These are phyloP conservation scores for Rhinocladiella mackenziei DNA, from an alignment of 2,329 filamentous ascomycete genomes.

Conservation along the genomic window DNA sequence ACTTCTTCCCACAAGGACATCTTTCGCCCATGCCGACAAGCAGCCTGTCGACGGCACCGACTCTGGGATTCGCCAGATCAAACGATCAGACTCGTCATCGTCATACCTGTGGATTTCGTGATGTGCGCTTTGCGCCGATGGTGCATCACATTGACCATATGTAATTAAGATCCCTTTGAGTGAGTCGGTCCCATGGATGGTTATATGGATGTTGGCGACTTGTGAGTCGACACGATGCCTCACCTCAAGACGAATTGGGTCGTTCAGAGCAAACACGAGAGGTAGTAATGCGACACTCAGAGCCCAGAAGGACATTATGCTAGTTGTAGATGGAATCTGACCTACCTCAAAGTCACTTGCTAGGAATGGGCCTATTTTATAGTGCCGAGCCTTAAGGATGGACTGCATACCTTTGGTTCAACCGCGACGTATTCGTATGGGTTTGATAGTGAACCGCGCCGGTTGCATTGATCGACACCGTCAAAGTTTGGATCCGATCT, in stretches of 20 bases:
- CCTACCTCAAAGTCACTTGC: no score
- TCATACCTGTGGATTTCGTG: conserved; percentile 12
- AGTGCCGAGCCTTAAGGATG: no score
- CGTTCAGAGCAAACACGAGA: conserved; percentile 4
- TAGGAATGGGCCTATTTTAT: no score
- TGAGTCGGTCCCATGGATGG: conserved; percentile 5
- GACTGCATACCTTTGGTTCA: no score
- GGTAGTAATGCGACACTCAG: conserved; percentile 10
- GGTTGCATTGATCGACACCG: no score
- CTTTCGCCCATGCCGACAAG: conserved; percentile 15
- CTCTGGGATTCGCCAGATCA: conserved; percentile 18
- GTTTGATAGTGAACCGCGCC: no score
- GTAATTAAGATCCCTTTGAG: conserved; percentile 13
- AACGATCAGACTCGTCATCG: conserved; percentile 13
- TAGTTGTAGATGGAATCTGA: no score
- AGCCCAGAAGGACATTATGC: no score
- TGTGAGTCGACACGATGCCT: conserved; percentile 17
- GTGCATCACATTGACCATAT: conserved; percentile 17
- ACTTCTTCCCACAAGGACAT: conserved; percentile 18
- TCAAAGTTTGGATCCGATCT: no score
- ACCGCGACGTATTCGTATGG: no score
- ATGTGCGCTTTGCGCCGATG: conserved; percentile 14
- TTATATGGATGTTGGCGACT: conserved; percentile 17
- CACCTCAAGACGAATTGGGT: conserved; percentile 15
- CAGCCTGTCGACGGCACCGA: conserved; percentile 10